Evolutionary conservation across 345 rosid species (phyloP), one percentile per base, ranked within the genome.

Genomic region (Viola odorata): DNA sequence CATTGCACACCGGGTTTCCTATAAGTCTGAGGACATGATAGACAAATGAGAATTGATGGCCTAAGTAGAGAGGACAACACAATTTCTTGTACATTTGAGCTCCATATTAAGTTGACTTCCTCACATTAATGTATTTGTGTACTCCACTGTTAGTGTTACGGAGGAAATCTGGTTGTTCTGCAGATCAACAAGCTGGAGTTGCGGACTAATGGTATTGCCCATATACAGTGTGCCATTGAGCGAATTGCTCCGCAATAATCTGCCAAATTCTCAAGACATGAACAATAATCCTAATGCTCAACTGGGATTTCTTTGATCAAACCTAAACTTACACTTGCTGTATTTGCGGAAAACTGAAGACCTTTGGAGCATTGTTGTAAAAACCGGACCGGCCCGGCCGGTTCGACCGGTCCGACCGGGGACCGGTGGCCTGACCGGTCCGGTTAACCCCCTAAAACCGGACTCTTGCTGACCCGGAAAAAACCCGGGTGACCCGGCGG

Each of bases 1-100:
- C 80, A 45, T 81, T 64, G 72, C 99, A 94, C 23, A 90, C 96
- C 0, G 97, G 97, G 68, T 94, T 94, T 61, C 97, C 97, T 45
- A 86, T 55, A 62, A 94, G 92, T 63, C 97, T 90, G 78, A 53
- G n/a, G 58, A 72, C 41, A 71, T 49, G 58, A 63, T 59, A 53
- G 32, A 53, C 58, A 14, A 42, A 66, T 13, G 45, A 55, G n/a
- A 48, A 55, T 55, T 64, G 63, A 62, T 45, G 17, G 23, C 2
- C 32, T 36, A 16, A 37, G 7, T 11, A 38, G 45, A 36, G n/a
- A 12, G 53, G 17, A 57, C 14, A 69, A 16, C 12, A 16, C 55
- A 37, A 13, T 36, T 55, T 16, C 32, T 23, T 23, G 32, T 16
- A 23, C 38, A 48, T 1, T 53, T 37, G 13, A 37, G 8, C 9